A percentile compares a stretch with the other conserved stretches of the same genome.
Conservation (phyloP, 441 rosid genomes). For the Brassica balearica region DNA sequence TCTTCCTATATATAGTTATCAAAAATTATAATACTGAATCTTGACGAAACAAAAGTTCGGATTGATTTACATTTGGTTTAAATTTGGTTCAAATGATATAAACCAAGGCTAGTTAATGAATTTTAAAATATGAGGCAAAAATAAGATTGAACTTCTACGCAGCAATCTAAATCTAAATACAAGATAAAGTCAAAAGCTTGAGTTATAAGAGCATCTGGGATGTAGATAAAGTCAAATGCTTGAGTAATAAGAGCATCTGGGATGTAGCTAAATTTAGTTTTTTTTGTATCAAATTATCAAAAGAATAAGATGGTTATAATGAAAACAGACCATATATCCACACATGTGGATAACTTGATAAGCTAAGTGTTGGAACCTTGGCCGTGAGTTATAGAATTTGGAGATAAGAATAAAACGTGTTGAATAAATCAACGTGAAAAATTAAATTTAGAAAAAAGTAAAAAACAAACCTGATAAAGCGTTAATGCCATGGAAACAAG, state of each 20-base stretch:
- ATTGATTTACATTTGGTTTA: not conserved
- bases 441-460: not conserved
- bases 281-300: conserved; percentile 6
- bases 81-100: not conserved
- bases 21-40: not conserved
- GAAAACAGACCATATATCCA: not conserved
- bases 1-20: not conserved
- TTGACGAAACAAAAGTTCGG: not conserved
- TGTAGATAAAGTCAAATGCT: conserved; percentile 10
- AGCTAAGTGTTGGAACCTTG: conserved; percentile 9
- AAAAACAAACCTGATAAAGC: conserved; percentile 74
- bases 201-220: conserved; percentile 11
- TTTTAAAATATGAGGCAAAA: not conserved
- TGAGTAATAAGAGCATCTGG: conserved; percentile 8
- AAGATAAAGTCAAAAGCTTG: conserved; percentile 23
- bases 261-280: conserved; percentile 5
- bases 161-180: conserved; percentile 13
- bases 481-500: conserved; percentile 82
- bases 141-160: conserved; percentile 14
- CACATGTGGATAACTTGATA: conserved; percentile 10
- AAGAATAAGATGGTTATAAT: not conserved
- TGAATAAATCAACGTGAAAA: not conserved
- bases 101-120: not conserved
- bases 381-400: conserved; percentile 2
- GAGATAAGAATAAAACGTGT: conserved; percentile 7